Percentiles rank a stretch among this genome's conserved stretches.
These are phyloP conservation scores for Sporobolomyces roseus DNA, from an alignment of 768 basidiomycete species.

Conservation along the genomic window DNA sequence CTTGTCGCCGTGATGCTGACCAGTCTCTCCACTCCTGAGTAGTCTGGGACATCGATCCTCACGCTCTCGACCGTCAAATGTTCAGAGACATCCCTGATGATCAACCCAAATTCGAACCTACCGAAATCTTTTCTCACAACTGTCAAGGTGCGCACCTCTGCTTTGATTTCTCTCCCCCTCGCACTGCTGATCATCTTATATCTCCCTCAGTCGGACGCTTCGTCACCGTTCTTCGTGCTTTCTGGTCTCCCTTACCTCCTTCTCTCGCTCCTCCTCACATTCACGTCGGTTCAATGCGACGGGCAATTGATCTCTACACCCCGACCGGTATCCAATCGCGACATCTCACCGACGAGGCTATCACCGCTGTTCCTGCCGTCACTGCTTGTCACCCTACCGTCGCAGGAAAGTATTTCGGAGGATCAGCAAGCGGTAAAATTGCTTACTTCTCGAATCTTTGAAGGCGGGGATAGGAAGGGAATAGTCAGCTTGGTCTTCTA, in stretches of 20 bases:
- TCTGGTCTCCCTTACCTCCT: too few species aligned
- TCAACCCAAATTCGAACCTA: slow-evolving; percentile 20
- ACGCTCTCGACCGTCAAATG: slow-evolving; percentile 39
- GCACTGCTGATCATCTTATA: too few species aligned
- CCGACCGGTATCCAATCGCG: slow-evolving; percentile 41
- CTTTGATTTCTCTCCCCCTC: too few species aligned
- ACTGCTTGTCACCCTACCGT: slow-evolving; percentile 49
- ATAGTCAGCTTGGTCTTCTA: too few species aligned
- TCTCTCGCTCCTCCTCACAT: slow-evolving; percentile 22
- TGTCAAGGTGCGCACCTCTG: slow-evolving; percentile 47
- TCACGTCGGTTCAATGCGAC: slow-evolving; percentile 51
- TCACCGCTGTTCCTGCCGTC: slow-evolving; percentile 51
- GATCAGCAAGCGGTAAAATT: slow-evolving; percentile 49
- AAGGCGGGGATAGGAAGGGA: too few species aligned
- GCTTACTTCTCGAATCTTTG: neutral
- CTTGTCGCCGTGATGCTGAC: too few species aligned
- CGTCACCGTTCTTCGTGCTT: too few species aligned
- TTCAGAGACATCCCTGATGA: too few species aligned
- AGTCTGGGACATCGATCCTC: slow-evolving; percentile 48
- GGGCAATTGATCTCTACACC: slow-evolving; percentile 48
- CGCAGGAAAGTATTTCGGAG: slow-evolving; percentile 49
- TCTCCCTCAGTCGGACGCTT: slow-evolving; percentile 45
- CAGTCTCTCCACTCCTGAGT: too few species aligned
- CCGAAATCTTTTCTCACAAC: slow-evolving; percentile 47
- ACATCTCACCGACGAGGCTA: slow-evolving; percentile 27